Evolutionary conservation across 352 stramenopile genomes (phyloP).

Genomic region (Globisporangium ultimum): DNA sequence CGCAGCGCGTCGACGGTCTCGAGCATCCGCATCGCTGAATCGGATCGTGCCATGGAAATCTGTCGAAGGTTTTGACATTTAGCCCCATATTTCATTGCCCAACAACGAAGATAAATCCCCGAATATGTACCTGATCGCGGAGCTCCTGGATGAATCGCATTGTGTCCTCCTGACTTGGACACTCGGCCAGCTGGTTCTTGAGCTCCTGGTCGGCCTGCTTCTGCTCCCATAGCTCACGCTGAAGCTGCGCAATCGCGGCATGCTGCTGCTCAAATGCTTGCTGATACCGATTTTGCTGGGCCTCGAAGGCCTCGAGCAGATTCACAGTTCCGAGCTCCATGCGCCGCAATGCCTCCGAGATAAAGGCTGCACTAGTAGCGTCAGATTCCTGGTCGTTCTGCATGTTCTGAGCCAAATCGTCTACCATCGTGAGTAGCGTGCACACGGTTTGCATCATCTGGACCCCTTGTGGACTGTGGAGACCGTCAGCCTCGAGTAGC

Average conservation of each 20-base stretch:
- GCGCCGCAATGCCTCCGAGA: conserved; percentile 39
- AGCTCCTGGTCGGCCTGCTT: conserved; percentile 45
- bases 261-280: conserved; percentile 39
- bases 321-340: conserved; percentile 67
- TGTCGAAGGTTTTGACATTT: conserved; percentile 6
- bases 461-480: conserved; percentile 11
- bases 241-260: conserved; percentile 33
- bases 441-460: conserved; percentile 48
- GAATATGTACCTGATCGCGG: conserved; percentile 39
- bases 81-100: no score
- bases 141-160: conserved; percentile 48
- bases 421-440: conserved; percentile 30
- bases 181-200: conserved; percentile 32
- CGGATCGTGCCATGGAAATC: conserved; percentile 34
- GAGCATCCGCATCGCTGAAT: conserved; percentile 39
- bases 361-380: conserved; percentile 18
- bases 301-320: conserved; percentile 48
- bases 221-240: conserved; percentile 40
- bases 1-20: conserved; percentile 53
- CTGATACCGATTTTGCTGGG: conserved; percentile 47
- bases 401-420: conserved; percentile 24
- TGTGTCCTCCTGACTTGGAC: conserved; percentile 65
- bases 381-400: conserved; percentile 18
- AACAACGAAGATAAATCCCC: background rate
- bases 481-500: conserved; percentile 16